Percentiles rank a stretch among this genome's conserved stretches.
phyloP scores from a whole-genome alignment of 306 rosid genomes.

The barrel medic (Medicago truncatula) region DNA sequence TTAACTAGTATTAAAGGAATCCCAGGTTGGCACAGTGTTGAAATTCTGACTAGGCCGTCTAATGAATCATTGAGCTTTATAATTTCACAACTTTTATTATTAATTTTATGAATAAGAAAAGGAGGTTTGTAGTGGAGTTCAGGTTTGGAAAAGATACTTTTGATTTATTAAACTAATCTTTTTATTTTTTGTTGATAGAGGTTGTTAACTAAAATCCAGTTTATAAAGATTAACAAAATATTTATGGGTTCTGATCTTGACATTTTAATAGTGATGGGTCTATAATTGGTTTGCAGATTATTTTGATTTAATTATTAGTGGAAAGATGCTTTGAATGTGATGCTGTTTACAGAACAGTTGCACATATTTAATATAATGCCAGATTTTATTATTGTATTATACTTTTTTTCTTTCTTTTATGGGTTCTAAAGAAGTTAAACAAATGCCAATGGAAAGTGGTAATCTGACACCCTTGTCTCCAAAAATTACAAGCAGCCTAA shows the following conservation, averaged over 20 bases:
- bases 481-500: slow-evolving; percentile 48
- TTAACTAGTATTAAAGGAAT: slow-evolving; percentile 52
- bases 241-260: slow-evolving; percentile 52
- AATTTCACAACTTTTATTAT: slow-evolving; percentile 54
- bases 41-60: slow-evolving; percentile 91
- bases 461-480: slow-evolving; percentile 77
- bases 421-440: slow-evolving; percentile 28
- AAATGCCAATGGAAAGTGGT: slow-evolving; percentile 46
- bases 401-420: background rate
- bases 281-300: slow-evolving; percentile 70
- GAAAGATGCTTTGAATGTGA: slow-evolving; percentile 91
- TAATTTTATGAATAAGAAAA: slow-evolving; percentile 46
- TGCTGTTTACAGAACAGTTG: slow-evolving; percentile 56
- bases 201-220: slow-evolving; percentile 73
- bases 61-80: slow-evolving; percentile 68
- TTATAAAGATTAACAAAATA: slow-evolving; percentile 61
- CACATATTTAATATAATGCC: slow-evolving; percentile 35
- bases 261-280: slow-evolving; percentile 53
- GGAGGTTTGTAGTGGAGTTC: slow-evolving; percentile 73
- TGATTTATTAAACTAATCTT: slow-evolving; percentile 42
- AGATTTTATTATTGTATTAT: slow-evolving; percentile 31
- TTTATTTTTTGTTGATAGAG: slow-evolving; percentile 34
- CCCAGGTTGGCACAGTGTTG: slow-evolving; percentile 92
- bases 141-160: slow-evolving; percentile 79
- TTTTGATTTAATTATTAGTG: slow-evolving; percentile 57